phyloP scores from a whole-genome alignment of 2,329 filamentous ascomycete genomes.

The Ophiosphaerella herpotricha region DNA sequence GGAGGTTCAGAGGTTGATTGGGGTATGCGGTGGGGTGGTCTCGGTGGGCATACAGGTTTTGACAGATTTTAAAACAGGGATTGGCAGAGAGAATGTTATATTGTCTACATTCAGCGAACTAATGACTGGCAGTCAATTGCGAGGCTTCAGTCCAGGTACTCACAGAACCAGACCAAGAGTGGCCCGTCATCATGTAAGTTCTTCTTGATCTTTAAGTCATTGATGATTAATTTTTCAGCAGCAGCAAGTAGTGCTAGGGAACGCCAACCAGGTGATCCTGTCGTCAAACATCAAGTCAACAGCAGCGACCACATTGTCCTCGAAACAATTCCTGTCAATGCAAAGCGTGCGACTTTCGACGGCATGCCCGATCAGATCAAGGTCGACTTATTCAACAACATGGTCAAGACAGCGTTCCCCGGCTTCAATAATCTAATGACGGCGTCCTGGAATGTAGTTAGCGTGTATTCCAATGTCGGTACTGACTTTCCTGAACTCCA shows the following conservation, averaged over 20 bases:
- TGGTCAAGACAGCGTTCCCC: conserved; percentile 32
- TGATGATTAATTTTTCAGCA: conserved; percentile 1
- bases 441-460: conserved; percentile 39
- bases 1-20: too few species aligned
- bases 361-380: conserved; percentile 29
- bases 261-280: conserved; percentile 12
- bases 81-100: too few species aligned
- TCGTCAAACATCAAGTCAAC: conserved; percentile 30
- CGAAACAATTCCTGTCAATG: conserved; percentile 22
- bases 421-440: conserved; percentile 38
- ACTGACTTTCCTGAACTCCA: conserved; percentile 35
- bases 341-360: conserved; percentile 29
- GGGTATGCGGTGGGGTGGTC: too few species aligned
- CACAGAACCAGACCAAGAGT: background rate
- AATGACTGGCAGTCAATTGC: too few species aligned
- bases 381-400: conserved; percentile 32
- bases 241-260: conserved; percentile 11
- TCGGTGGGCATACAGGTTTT: too few species aligned
- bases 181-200: conserved; percentile 7
- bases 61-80: too few species aligned
- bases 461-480: conserved; percentile 30
- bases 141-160: too few species aligned
- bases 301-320: conserved; percentile 29
- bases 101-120: too few species aligned
- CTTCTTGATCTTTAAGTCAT: background rate